Base-by-base conservation (phyloP, 2,329 filamentous ascomycete species). In the Madurella mycetomatis region DNA sequence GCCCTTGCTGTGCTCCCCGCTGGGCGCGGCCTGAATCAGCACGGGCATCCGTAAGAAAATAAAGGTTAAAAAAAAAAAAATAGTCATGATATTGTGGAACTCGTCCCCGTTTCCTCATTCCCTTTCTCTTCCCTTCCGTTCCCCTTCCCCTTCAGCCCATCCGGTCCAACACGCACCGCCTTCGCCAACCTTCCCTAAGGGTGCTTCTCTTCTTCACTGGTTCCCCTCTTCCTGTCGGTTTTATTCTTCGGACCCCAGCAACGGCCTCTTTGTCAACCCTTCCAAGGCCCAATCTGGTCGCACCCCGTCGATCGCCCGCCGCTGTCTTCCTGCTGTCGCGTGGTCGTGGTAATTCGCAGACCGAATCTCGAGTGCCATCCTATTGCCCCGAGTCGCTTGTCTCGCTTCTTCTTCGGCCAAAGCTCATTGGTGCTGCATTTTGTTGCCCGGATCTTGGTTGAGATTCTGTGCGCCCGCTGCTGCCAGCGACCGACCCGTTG, bases 181-280 rank as follows among this genome's bases (percentile, higher is more conserved):
- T 72, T 58, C 70, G 73, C 69, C 74, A 75, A 75, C 64, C 47
- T 60, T 64, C 67, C 63, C 62, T 61, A 61, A 69, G 72, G 73
- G 73, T 72, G 71, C 71, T 68, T 67, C 71, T 71, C 66, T 67
- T 68, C 68, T 66, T 60, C 59, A 63, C 60, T 56, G 34, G 58
- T 60, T 53, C 56, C 57, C 57, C 61, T 57, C 54, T 62, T 63
- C 56, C 55, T 58, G 57, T 59, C 55, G 57, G 54, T 60, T 63
- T 58, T 62, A 54, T 53, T 58, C 54, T 49, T 60, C 51, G 56
- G 56, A 57, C 58, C 56, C 43, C 43, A 3, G 58, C 60, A 62
- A 60, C 56, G 54, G 53, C 60, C 54, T 57, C 59, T 60, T 61
- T 62, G 61, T 63, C 60, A 56, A 62, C 55, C 59, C 55, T 57